Base-by-base conservation (phyloP, 2,329 filamentous ascomycete genomes). In the Calonectria pseudoreteaudii region DNA sequence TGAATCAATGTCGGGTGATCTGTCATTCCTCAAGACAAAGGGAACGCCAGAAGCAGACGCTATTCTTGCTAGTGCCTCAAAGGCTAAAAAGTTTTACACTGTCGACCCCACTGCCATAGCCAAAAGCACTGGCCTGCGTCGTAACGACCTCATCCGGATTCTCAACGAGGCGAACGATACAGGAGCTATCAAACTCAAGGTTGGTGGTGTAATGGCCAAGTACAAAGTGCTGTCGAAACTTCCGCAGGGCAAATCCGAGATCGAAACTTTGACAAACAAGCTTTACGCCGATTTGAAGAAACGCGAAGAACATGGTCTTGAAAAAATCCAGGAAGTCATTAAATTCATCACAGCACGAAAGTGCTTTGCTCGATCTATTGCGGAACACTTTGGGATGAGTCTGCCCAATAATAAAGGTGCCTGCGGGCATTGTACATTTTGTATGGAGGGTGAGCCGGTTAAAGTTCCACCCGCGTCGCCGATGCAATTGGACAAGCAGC, bases 371-470 rank as follows among this genome's bases (percentile, higher is more conserved):
- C 82, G 83, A 1, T 82, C 86, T 0, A 83, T 93, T 0, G 89
- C 91, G 0, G 78, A 86, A 31, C 89, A 93, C 76, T 92, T 93
- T 74, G 91, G 90, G 28, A 91, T 91, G 81, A 80, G 80, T 4
- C 80, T 91, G 4, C 86, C 87, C 0, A 82, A 84, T 6, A 82
- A 82, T 0, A 86, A 85, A 64, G 75, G 80, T 0, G 83, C 86
- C 23, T 93, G 91, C 71, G 90, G 89, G 0, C 88, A 91, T 73
- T 92, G 90, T 78, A 90, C 89, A 0, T 87, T 84, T 26, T 80
- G 78, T 18, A 49, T 77, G n/a, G 52, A 36, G 0, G 84, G 85
- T 2, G 76, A 80, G 65, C 77, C 83, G 0, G 79, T 89, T 2
- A 71, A 81, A 8, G 80, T 89, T 14, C 84, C 87, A 0, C 79